Percentiles rank a stretch among this genome's conserved stretches.
Conservation (phyloP, 1,139 yeast species). For the Kodamaea ohmeri region DNA sequence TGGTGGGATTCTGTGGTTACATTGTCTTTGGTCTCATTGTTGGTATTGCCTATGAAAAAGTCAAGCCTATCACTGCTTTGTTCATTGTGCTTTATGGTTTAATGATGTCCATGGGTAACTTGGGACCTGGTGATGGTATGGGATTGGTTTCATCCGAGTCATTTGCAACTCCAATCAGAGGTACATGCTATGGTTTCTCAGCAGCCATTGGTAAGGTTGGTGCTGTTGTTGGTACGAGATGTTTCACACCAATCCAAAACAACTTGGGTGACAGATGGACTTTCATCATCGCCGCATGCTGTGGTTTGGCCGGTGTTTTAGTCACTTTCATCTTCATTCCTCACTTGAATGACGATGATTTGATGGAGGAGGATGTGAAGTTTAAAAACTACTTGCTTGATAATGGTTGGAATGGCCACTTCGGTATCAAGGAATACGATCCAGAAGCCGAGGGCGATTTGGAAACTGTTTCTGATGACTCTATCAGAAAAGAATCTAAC, state of each 20-base stretch:
- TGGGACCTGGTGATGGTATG: slow-evolving; percentile 77
- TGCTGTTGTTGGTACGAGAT: slow-evolving; percentile 48
- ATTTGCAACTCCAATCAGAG: slow-evolving; percentile 74
- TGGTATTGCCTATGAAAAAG: slow-evolving; percentile 51
- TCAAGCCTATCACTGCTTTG: slow-evolving; percentile 48
- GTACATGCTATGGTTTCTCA: slow-evolving; percentile 53
- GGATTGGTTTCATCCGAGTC: slow-evolving; percentile 68
- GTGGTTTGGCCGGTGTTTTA: slow-evolving; percentile 67
- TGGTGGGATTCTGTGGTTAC: slow-evolving; percentile 58
- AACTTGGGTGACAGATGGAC: slow-evolving; percentile 27
- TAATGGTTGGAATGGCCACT: slow-evolving; percentile 66
- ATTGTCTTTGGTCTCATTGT: slow-evolving; percentile 58
- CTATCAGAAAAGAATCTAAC: not conserved
- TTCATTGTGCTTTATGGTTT: slow-evolving; percentile 60
- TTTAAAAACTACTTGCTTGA: slow-evolving; percentile 59
- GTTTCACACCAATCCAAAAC: slow-evolving; percentile 43
- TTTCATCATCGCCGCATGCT: slow-evolving; percentile 62
- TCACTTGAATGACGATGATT: slow-evolving; percentile 63
- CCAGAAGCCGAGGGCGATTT: slow-evolving; percentile 14
- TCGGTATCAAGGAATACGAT: slow-evolving; percentile 42
- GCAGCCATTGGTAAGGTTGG: slow-evolving; percentile 53
- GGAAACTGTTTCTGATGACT: slow-evolving; percentile 8
- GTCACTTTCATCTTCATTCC: slow-evolving; percentile 64
- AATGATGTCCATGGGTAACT: slow-evolving; percentile 59
- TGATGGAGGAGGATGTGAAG: slow-evolving; percentile 60